Evolutionary conservation across 2,329 filamentous ascomycete species (phyloP).

Genomic region (Paracamarosporium sp.): DNA sequence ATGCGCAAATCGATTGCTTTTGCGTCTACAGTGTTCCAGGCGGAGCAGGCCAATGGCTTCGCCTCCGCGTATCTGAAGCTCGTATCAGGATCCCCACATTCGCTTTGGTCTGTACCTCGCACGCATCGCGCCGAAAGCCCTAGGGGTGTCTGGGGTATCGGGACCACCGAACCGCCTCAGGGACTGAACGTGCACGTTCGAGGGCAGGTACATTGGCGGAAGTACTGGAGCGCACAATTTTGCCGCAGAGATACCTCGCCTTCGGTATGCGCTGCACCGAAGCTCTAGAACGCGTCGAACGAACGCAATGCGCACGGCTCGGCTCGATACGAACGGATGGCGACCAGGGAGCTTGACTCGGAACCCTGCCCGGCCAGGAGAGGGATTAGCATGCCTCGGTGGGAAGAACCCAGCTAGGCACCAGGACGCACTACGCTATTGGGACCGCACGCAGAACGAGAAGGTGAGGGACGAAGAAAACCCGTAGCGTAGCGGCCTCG

Average conservation of each 20-base stretch:
- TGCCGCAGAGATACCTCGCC: constrained; percentile 3
- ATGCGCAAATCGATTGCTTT: too few species aligned
- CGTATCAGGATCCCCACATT: not conserved
- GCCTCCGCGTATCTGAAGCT: not conserved
- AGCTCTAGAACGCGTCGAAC: not conserved
- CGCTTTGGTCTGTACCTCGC: not conserved
- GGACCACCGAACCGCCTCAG: not conserved
- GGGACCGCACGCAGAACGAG: too few species aligned
- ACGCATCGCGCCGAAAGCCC: not conserved
- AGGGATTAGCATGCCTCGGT: not conserved
- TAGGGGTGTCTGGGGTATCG: not conserved
- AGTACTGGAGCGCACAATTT: constrained; percentile 8
- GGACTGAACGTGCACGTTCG: not conserved
- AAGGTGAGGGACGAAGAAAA: too few species aligned
- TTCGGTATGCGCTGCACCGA: constrained; percentile 7
- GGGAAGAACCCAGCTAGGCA: not conserved
- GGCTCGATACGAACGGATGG: not conserved
- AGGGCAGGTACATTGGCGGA: constrained; percentile 7
- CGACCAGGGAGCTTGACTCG: too few species aligned
- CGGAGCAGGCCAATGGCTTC: too few species aligned
- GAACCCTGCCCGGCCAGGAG: too few species aligned
- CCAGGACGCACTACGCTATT: not conserved
- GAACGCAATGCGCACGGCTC: not conserved
- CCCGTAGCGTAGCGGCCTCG: too few species aligned
- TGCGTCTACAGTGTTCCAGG: too few species aligned